Base-by-base conservation (phyloP, 208 protist genomes). In the Tritrichomonas foetus region DNA sequence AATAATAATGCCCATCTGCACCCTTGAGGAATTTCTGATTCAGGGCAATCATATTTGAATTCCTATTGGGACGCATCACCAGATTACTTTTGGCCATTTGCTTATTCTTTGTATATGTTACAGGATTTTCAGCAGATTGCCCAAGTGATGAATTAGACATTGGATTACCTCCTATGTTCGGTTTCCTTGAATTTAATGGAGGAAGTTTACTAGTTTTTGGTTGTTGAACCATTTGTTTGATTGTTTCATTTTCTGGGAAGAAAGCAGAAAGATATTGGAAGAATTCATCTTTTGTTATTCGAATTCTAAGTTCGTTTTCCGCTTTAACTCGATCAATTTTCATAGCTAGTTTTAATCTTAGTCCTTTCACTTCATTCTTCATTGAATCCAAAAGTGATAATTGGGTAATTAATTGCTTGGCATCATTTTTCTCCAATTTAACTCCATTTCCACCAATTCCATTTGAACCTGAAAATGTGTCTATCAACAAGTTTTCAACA, bases 231-330 rank as follows among this genome's bases (percentile, higher is more conserved):
- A 39, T 50, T 57, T n/a, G 9, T 33, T 33, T 16, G 13, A 89
- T 14, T 33, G 13, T 13, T 36, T 25, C 47, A 57, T 89, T 89
- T 5, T 53, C 41, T 16, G 78, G 78, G 78, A 89, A 89, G 3
- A 89, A 16, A 20, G 25, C 16, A 20, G 33, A 44, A 3, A 89
- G 39, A 9, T 30, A 57, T 39, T n/a, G 14, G 27, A 57, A 89
- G n/a, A 89, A 89, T 89, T 89, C 78, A 57, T 89, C 78, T 89
- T 33, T 27, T 57, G 78, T 89, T 3, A 89, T 16, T 57, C 78
- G 25, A 33, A 57, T 57, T 39, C 30, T 57, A 27, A 89, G 25
- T 20, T 89, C 78, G 33, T 53, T 47, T 57, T 89, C 78, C 9
- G 47, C 78, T 61, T 30, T n/a, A 13, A 16, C 20, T 89, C 57